Percentiles rank a stretch among this genome's conserved stretches.
Evolutionary conservation across 2,329 filamentous ascomycete species (phyloP).

Genomic region (Helotiales sp.): DNA sequence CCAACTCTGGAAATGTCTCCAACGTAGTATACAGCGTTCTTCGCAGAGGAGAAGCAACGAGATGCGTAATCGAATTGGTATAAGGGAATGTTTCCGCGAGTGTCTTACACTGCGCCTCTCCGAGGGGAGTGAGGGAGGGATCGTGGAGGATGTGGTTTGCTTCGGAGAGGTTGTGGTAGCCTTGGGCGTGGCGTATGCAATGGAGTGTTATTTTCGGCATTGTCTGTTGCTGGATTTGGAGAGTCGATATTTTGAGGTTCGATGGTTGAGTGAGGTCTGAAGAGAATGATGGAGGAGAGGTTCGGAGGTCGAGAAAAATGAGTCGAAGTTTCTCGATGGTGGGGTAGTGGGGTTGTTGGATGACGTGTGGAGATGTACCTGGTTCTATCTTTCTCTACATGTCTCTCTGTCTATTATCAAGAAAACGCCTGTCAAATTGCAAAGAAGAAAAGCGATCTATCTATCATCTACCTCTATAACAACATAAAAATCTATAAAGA

Average conservation of each 20-base stretch:
- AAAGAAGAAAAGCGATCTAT: neutral
- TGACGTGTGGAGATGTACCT: too few relatives aligned
- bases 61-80: slow-evolving; percentile 64
- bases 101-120: slow-evolving; percentile 69
- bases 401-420: neutral
- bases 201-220: slow-evolving; percentile 50
- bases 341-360: slow-evolving; percentile 12
- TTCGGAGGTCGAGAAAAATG: neutral
- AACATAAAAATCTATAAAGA: neutral
- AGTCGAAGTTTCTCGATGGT: slow-evolving; percentile 6
- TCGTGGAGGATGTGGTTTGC: slow-evolving; percentile 75
- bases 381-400: neutral
- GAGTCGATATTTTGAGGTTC: too few relatives aligned
- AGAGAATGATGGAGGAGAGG: neutral
- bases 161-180: slow-evolving; percentile 74
- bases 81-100: slow-evolving; percentile 64
- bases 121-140: slow-evolving; percentile 74
- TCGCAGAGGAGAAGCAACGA: slow-evolving; percentile 77
- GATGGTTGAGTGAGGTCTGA: neutral
- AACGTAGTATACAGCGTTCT: slow-evolving; percentile 80
- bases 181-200: slow-evolving; percentile 71
- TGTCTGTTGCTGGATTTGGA: neutral
- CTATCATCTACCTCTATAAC: neutral
- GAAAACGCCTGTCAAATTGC: neutral
- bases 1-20: too few relatives aligned